These are phyloP conservation scores for Fraxinus nigra DNA, from an alignment of 305 asterid species.

Conservation along the genomic window DNA sequence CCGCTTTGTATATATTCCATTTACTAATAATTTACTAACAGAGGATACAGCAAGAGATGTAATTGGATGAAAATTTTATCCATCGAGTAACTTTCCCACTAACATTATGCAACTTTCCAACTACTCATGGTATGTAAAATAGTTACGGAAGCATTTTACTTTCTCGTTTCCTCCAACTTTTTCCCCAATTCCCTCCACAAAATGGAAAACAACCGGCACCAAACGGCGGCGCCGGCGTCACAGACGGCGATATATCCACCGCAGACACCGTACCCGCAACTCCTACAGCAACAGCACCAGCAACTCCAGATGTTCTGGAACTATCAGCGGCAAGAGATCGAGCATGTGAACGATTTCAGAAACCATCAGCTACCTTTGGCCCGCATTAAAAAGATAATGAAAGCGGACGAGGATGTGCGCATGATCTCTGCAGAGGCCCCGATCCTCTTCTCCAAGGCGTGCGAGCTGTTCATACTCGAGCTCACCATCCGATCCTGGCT, in stretches of 20 bases:
- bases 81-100: neutral
- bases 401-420: slow-evolving; percentile 38
- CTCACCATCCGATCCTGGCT: slow-evolving; percentile 35
- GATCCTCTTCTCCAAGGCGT: slow-evolving; percentile 33
- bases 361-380: slow-evolving; percentile 85
- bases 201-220: slow-evolving; percentile 76
- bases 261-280: slow-evolving; percentile 66
- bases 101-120: no score
- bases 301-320: slow-evolving; percentile 73
- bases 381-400: slow-evolving; percentile 86
- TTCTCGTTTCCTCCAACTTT: slow-evolving; percentile 2
- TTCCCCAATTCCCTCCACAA: neutral
- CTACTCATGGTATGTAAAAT: no score
- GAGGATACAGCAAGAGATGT: no score
- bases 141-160: neutral
- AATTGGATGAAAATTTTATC: no score
- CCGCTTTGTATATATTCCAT: neutral
- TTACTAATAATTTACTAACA: no score
- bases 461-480: slow-evolving; percentile 40
- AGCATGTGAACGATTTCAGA: slow-evolving; percentile 70
- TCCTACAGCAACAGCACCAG: slow-evolving; percentile 39
- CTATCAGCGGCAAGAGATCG: slow-evolving; percentile 67
- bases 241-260: slow-evolving; percentile 39
- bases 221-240: slow-evolving; percentile 42
- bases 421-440: slow-evolving; percentile 44